Percentiles rank a stretch among this genome's conserved stretches.
These are phyloP conservation scores for Arthroderma uncinatum DNA, from an alignment of 2,329 filamentous ascomycete genomes.

Conservation along the genomic window DNA sequence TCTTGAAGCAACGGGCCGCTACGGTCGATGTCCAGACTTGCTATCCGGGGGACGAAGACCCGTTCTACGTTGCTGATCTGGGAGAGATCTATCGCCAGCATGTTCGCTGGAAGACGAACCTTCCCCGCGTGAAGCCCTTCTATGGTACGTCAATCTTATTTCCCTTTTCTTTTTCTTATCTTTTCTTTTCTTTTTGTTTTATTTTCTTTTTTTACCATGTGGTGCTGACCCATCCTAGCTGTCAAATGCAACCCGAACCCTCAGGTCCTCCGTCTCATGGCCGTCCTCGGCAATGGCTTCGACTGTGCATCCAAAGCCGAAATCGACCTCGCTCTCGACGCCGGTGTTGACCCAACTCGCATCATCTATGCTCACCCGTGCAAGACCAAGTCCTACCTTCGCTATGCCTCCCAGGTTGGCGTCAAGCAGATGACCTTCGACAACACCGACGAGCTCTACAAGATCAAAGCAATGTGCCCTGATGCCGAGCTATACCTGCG, in stretches of 20 bases:
- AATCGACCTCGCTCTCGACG: conserved; percentile 78
- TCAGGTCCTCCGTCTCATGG: conserved; percentile 75
- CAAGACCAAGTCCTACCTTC: conserved; percentile 97
- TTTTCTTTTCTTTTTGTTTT: conserved; percentile 11
- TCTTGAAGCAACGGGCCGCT: conserved; percentile 74
- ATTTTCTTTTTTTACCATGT: neutral
- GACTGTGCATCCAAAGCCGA: conserved; percentile 97
- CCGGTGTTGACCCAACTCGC: conserved; percentile 73
- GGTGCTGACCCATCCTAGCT: conserved; percentile 43
- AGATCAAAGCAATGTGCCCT: conserved; percentile 86
- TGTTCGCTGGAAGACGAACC: conserved; percentile 90
- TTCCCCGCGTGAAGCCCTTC: conserved; percentile 87
- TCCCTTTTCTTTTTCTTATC: neutral
- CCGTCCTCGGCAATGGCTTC: conserved; percentile 83
- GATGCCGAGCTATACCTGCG: conserved; percentile 84
- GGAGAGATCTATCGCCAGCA: conserved; percentile 99
- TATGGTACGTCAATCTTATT: conserved; percentile 55
- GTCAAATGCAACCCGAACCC: conserved; percentile 98
- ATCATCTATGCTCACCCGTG: conserved; percentile 99
- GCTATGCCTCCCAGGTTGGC: conserved; percentile 69
- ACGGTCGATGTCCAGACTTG: conserved; percentile 78
- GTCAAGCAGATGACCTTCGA: conserved; percentile 99
- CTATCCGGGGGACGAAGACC: conserved; percentile 86
- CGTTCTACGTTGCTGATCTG: conserved; percentile 96
- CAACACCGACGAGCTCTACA: conserved; percentile 94